These are phyloP conservation scores for Venturia oleaginea DNA, from an alignment of 2,329 filamentous ascomycete species.

Conservation along the genomic window DNA sequence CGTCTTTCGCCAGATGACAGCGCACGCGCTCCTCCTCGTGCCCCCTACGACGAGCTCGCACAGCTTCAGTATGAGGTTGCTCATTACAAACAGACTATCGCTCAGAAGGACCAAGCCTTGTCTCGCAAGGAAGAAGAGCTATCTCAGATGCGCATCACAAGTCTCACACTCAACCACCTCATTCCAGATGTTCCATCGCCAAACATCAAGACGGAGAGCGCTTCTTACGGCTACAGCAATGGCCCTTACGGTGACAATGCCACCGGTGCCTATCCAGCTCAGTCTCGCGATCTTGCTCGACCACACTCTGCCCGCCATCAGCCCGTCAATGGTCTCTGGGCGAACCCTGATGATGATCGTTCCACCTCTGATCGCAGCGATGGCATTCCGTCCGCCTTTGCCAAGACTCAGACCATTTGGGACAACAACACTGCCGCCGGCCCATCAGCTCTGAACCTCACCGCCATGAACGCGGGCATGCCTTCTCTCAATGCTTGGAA, in stretches of 20 bases:
- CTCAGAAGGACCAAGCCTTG: slow-evolving; percentile 61
- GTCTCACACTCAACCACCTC: slow-evolving; percentile 44
- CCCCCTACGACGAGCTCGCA: background rate
- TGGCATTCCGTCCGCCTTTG: slow-evolving; percentile 1
- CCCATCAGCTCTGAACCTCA: background rate
- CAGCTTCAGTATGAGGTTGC: slow-evolving; percentile 48
- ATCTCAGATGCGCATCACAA: slow-evolving; percentile 52
- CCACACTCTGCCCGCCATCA: slow-evolving; percentile 31
- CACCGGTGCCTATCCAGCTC: slow-evolving; percentile 36
- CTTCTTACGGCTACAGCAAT: slow-evolving; percentile 41
- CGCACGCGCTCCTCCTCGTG: background rate
- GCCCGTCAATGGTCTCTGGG: slow-evolving; percentile 42
- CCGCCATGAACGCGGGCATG: background rate
- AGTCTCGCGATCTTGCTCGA: slow-evolving; percentile 34
- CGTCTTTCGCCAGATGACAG: background rate
- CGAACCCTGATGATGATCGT: slow-evolving; percentile 1
- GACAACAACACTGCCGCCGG: slow-evolving; percentile 1
- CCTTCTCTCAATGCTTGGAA: slow-evolving; percentile 1
- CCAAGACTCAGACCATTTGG: slow-evolving; percentile 1
- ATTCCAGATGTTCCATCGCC: slow-evolving; percentile 2
- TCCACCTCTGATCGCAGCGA: slow-evolving; percentile 4
- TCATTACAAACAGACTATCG: slow-evolving; percentile 61
- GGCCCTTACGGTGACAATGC: background rate
- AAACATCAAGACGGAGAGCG: slow-evolving; percentile 37
- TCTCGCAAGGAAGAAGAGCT: slow-evolving; percentile 63